Percentiles rank a stretch among this genome's conserved stretches.
Evolutionary conservation across 1,139 yeast genomes (phyloP).

Genomic region (Ogataea hybrid): DNA sequence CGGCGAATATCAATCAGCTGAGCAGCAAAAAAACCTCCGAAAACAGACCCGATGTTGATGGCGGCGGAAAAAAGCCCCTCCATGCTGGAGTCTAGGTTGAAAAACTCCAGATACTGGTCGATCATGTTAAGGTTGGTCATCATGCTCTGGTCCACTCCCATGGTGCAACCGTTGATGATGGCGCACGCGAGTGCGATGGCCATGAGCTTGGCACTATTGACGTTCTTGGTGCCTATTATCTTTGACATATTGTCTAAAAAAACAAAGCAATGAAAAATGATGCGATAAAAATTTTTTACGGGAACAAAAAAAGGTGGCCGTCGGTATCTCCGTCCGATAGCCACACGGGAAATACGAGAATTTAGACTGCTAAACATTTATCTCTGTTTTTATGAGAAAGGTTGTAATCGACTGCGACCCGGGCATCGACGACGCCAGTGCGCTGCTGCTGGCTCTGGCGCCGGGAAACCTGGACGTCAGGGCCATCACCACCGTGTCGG

Average conservation of each 20-base stretch:
- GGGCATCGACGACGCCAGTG: slow-evolving; percentile 27
- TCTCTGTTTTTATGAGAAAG: slow-evolving; percentile 9
- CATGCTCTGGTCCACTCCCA: slow-evolving; percentile 29
- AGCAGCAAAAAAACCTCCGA: slow-evolving; percentile 25
- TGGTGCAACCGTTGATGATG: slow-evolving; percentile 24
- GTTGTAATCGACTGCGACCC: slow-evolving; percentile 27
- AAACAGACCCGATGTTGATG: slow-evolving; percentile 26
- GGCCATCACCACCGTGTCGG: slow-evolving; percentile 28
- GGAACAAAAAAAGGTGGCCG: not conserved
- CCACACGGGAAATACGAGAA: not conserved
- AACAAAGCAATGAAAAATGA: not conserved
- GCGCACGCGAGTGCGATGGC: slow-evolving; percentile 23
- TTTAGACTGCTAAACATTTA: not conserved
- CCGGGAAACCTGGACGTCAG: slow-evolving; percentile 23
- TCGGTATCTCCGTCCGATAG: slow-evolving; percentile 5
- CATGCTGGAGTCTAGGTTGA: slow-evolving; percentile 21
- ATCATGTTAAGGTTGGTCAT: slow-evolving; percentile 27
- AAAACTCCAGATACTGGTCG: slow-evolving; percentile 22
- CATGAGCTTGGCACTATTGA: slow-evolving; percentile 16
- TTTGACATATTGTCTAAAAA: not conserved
- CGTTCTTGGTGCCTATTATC: slow-evolving; percentile 1
- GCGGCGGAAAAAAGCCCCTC: slow-evolving; percentile 26
- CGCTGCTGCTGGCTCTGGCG: slow-evolving; percentile 22
- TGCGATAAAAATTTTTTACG: not conserved
- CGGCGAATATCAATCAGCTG: slow-evolving; percentile 29